Conservation (phyloP, 176 grass and related monocot genomes). For the Carex pumila region DNA sequence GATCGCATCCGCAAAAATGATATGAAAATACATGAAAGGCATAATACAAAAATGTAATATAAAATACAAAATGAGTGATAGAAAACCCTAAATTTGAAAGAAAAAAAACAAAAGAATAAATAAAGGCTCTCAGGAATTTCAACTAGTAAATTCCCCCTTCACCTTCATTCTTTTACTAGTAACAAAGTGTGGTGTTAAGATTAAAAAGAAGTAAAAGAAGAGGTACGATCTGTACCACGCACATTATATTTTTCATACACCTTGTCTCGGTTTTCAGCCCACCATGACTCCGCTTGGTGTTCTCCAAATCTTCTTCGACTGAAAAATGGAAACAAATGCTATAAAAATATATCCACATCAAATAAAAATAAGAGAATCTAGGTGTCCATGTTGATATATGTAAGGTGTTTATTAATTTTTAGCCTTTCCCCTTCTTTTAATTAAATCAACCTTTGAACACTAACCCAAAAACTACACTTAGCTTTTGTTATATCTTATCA, state of each 20-base stretch:
- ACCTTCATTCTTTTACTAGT: background rate
- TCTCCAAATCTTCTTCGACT: conserved; percentile 88
- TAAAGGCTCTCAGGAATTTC: background rate
- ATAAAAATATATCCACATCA: background rate
- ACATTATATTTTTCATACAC: conserved; percentile 91
- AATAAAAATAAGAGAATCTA: background rate
- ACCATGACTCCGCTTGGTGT: conserved; percentile 86
- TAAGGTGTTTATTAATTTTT: background rate
- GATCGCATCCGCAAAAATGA: background rate
- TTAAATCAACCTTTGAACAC: background rate
- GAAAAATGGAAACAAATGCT: background rate
- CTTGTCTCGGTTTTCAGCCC: conserved; percentile 76
- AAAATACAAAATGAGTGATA: background rate
- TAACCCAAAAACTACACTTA: background rate
- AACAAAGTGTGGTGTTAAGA: background rate
- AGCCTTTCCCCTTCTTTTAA: background rate
- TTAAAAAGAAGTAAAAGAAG: conserved; percentile 45
- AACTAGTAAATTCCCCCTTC: background rate
- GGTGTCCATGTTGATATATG: background rate
- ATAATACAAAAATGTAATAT: conserved; percentile 1
- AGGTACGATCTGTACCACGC: conserved; percentile 46
- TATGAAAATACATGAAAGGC: background rate
- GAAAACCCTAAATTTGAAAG: background rate
- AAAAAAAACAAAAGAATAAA: background rate
- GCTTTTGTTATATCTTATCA: background rate